Percentiles rank a stretch among this genome's conserved stretches.
Evolutionary conservation across 805 yeast species (phyloP).

Genomic region (Yamadazyma akitaensis): DNA sequence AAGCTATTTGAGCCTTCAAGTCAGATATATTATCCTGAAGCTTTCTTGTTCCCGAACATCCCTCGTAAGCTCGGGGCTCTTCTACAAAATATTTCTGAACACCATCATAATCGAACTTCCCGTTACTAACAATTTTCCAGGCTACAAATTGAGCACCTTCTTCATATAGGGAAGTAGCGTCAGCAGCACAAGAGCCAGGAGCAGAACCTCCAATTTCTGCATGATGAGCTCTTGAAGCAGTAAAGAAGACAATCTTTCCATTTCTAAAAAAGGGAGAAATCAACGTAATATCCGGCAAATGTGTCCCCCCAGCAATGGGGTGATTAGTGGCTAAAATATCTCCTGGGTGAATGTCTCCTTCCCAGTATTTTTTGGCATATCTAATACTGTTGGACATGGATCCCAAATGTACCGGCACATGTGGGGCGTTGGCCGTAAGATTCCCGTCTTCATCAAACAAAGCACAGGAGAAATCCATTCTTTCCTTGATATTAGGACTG

Average conservation of each 20-base stretch:
- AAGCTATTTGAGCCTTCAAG: constrained; percentile 80
- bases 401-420: constrained; percentile 82
- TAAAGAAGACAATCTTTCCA: constrained; percentile 14
- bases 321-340: constrained; percentile 78
- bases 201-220: constrained; percentile 23
- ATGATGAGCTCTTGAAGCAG: constrained; percentile 23
- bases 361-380: constrained; percentile 64
- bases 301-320: constrained; percentile 84
- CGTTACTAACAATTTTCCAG: constrained; percentile 16
- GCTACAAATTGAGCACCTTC: constrained; percentile 19
- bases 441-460: constrained; percentile 74
- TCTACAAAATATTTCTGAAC: constrained; percentile 15
- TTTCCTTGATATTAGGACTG: constrained; percentile 78
- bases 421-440: constrained; percentile 84
- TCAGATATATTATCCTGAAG: constrained; percentile 37
- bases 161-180: constrained; percentile 15
- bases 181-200: constrained; percentile 19
- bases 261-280: constrained; percentile 21
- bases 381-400: constrained; percentile 81
- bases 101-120: constrained; percentile 17
- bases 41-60: constrained; percentile 18
- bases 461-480: constrained; percentile 84
- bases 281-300: constrained; percentile 60
- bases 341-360: constrained; percentile 60
- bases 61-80: constrained; percentile 23